phyloP scores from a whole-genome alignment of 2,329 filamentous ascomycete species.

The Talaromyces sp. region DNA sequence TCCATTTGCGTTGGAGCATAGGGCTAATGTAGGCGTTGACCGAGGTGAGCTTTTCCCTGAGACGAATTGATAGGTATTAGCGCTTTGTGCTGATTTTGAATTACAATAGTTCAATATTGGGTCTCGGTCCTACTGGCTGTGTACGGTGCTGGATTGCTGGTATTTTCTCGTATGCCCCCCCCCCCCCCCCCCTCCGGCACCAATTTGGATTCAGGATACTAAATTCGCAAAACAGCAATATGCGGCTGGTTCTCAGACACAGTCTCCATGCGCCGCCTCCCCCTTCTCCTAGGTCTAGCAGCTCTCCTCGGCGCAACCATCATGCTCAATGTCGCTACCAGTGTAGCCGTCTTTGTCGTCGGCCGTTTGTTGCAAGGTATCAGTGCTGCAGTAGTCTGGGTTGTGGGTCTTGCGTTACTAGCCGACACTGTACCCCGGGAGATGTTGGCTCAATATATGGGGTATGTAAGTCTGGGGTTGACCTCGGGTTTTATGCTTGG shows the following conservation, averaged over 20 bases:
- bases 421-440: slow-evolving; percentile 54
- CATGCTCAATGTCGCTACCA: slow-evolving; percentile 49
- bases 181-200: no score
- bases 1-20: slow-evolving; percentile 18
- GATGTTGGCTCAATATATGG: slow-evolving; percentile 58
- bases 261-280: slow-evolving; percentile 46
- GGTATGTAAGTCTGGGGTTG: slow-evolving; percentile 53
- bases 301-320: slow-evolving; percentile 52
- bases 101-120: slow-evolving; percentile 18
- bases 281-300: slow-evolving; percentile 54
- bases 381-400: slow-evolving; percentile 56
- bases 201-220: neutral
- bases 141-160: slow-evolving; percentile 16
- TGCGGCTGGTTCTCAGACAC: slow-evolving; percentile 51
- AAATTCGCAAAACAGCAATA: slow-evolving; percentile 14
- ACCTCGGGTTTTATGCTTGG: slow-evolving; percentile 53
- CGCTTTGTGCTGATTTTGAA: neutral
- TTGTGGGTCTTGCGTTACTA: slow-evolving; percentile 54
- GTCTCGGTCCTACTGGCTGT: slow-evolving; percentile 18
- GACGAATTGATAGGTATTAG: neutral
- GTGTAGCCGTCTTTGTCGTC: slow-evolving; percentile 44
- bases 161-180: slow-evolving; percentile 12
- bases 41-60: slow-evolving; percentile 1
- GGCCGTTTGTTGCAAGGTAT: slow-evolving; percentile 55
- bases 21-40: slow-evolving; percentile 7